Evolutionary conservation across 2,329 filamentous ascomycete species (phyloP).

Genomic region (Aspergillus japonicus): DNA sequence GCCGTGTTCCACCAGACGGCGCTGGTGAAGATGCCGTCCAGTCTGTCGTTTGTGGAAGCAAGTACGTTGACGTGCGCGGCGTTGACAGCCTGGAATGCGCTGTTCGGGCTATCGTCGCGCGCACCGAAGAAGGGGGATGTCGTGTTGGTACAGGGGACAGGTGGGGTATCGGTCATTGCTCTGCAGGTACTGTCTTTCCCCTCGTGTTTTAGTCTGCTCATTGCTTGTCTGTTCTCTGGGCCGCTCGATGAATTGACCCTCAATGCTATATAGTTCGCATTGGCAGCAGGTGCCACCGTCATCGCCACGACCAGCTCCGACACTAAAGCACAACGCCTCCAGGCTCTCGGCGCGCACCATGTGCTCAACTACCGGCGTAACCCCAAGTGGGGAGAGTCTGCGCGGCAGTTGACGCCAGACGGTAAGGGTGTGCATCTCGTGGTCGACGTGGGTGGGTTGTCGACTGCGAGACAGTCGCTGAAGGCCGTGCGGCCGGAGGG

Average conservation of each 20-base stretch:
- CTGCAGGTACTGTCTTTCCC: slow-evolving; percentile 38
- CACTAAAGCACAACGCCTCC: slow-evolving; percentile 51
- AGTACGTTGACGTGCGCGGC: slow-evolving; percentile 49
- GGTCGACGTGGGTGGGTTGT: slow-evolving; percentile 57
- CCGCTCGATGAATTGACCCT: too few relatives aligned
- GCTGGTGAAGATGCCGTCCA: slow-evolving; percentile 48
- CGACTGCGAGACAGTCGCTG: slow-evolving; percentile 49
- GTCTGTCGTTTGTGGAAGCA: slow-evolving; percentile 49
- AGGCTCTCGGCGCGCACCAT: slow-evolving; percentile 55
- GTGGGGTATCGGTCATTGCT: slow-evolving; percentile 54
- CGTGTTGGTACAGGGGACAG: slow-evolving; percentile 55
- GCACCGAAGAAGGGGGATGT: slow-evolving; percentile 39
- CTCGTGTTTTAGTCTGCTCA: not conserved
- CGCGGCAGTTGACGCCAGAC: slow-evolving; percentile 49
- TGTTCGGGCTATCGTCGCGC: slow-evolving; percentile 49
- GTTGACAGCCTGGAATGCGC: slow-evolving; percentile 53
- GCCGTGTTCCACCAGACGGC: slow-evolving; percentile 50
- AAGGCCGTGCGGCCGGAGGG: slow-evolving; percentile 50
- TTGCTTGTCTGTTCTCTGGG: too few relatives aligned
- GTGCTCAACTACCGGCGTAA: slow-evolving; percentile 58
- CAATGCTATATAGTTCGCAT: slow-evolving; percentile 27
- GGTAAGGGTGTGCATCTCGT: slow-evolving; percentile 53
- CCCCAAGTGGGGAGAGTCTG: slow-evolving; percentile 55
- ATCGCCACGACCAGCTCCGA: slow-evolving; percentile 58
- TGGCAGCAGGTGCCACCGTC: slow-evolving; percentile 54